Percentiles rank a stretch among this genome's conserved stretches.
Evolutionary conservation across 2,329 filamentous ascomycete species (phyloP).

Genomic region (Mycocentrospora acerina): DNA sequence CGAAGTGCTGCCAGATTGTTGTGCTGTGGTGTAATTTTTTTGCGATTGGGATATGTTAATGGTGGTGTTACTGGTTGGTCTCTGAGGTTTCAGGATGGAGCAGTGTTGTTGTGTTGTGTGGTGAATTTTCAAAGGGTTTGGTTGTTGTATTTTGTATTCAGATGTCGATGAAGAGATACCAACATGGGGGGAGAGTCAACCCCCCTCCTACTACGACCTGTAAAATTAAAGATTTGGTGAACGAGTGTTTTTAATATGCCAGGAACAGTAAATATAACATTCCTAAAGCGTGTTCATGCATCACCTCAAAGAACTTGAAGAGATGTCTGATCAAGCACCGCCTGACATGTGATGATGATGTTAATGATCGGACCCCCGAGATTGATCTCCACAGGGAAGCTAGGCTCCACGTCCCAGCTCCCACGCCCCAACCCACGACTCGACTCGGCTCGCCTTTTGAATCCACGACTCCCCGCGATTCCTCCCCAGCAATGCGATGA

Average conservation of each 20-base stretch:
- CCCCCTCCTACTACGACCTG: no score
- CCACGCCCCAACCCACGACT: background rate
- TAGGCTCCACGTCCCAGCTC: background rate
- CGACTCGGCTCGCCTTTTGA: background rate
- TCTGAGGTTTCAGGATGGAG: background rate
- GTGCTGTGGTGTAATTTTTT: no score
- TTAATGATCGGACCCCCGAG: slow-evolving; percentile 12
- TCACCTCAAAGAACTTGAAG: no score
- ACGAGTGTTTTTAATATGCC: no score
- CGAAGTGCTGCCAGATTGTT: slow-evolving; percentile 23
- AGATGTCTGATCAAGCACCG: no score
- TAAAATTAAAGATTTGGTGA: no score
- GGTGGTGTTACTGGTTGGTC: background rate
- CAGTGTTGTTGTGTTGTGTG: background rate
- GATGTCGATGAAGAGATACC: background rate
- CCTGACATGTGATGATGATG: background rate
- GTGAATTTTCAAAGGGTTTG: slow-evolving; percentile 1
- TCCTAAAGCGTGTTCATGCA: no score
- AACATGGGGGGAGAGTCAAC: no score
- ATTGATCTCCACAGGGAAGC: slow-evolving; percentile 1
- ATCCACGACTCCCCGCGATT: background rate
- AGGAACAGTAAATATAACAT: no score
- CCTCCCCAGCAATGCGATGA: slow-evolving; percentile 45
- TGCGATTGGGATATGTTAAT: no score
- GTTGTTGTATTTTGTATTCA: background rate